Conservation (phyloP, 768 basidiomycete genomes). For the Lactarius akahatsu region DNA sequence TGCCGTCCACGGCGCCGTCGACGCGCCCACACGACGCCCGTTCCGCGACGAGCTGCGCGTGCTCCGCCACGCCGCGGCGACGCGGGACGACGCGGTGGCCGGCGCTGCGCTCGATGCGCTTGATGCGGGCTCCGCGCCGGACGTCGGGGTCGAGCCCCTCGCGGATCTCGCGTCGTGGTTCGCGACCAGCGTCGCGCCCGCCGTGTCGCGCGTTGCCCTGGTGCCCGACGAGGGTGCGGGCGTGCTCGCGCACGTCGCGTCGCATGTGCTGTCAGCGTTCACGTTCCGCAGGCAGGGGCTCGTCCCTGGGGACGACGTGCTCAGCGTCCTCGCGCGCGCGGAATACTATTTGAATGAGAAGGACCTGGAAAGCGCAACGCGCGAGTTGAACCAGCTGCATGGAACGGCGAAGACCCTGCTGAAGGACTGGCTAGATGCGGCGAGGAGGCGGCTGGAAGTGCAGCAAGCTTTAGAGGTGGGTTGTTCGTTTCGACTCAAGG, state of each 20-base stretch:
- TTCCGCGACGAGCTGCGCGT: constrained; percentile 90
- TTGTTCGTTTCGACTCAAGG: not conserved
- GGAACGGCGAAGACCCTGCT: constrained; percentile 76
- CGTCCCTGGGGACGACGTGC: constrained; percentile 77
- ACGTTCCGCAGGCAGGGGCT: constrained; percentile 80
- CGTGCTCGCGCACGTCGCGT: constrained; percentile 81
- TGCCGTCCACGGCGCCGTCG: constrained; percentile 64
- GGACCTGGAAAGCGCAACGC: constrained; percentile 83
- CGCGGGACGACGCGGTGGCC: constrained; percentile 69
- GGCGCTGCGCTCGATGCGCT: constrained; percentile 65
- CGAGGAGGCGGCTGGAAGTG: constrained; percentile 83
- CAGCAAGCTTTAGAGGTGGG: constrained; percentile 85
- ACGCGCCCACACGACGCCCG: constrained; percentile 66
- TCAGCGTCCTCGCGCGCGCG: constrained; percentile 84
- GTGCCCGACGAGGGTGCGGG: constrained; percentile 91
- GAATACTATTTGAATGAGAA: constrained; percentile 90
- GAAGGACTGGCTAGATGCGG: constrained; percentile 89
- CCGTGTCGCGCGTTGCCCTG: constrained; percentile 83
- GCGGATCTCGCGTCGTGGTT: constrained; percentile 93
- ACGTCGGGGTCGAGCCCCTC: constrained; percentile 82
- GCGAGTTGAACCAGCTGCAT: constrained; percentile 88
- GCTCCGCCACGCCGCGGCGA: constrained; percentile 69
- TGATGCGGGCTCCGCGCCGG: constrained; percentile 70
- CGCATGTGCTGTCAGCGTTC: constrained; percentile 70
- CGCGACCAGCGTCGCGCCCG: constrained; percentile 74